A percentile compares a stretch with the other conserved stretches of the same genome.
phyloP scores from a whole-genome alignment of 2,329 filamentous ascomycete genomes.

The Zymoseptoria crescenta region DNA sequence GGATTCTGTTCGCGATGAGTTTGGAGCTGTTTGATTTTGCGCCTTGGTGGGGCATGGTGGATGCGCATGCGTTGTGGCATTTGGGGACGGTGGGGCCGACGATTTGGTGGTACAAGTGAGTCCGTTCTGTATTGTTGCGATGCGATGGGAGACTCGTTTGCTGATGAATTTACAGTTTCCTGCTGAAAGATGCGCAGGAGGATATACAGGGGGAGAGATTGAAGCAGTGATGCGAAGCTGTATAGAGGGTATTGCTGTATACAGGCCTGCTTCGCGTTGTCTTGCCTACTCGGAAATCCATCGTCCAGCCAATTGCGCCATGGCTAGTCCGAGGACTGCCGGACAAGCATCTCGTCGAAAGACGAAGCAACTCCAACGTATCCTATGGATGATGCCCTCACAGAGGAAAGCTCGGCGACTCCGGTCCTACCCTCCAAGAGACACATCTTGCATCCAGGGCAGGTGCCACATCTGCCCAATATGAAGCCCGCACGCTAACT shows the following conservation, averaged over 20 bases:
- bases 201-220: slow-evolving; percentile 66
- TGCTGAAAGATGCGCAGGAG: slow-evolving; percentile 76
- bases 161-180: slow-evolving; percentile 53
- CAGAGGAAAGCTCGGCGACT: too few species aligned
- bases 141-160: slow-evolving; percentile 4
- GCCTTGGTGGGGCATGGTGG: slow-evolving; percentile 70
- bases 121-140: slow-evolving; percentile 30
- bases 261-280: neutral
- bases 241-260: neutral
- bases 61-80: slow-evolving; percentile 96
- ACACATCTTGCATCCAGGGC: too few species aligned
- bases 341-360: too few species aligned
- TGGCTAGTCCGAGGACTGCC: too few species aligned
- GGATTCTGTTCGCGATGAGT: slow-evolving; percentile 90
- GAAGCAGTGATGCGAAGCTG: slow-evolving; percentile 49
- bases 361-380: too few species aligned
- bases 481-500: too few species aligned
- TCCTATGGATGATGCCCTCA: too few species aligned
- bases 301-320: too few species aligned
- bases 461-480: too few species aligned
- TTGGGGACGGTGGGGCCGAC: slow-evolving; percentile 82
- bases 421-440: too few species aligned
- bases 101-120: slow-evolving; percentile 90
- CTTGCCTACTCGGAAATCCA: neutral
- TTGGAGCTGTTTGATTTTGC: slow-evolving; percentile 92